Conservation (phyloP, 2,329 filamentous ascomycete species). For the Epichloe coenophiala region DNA sequence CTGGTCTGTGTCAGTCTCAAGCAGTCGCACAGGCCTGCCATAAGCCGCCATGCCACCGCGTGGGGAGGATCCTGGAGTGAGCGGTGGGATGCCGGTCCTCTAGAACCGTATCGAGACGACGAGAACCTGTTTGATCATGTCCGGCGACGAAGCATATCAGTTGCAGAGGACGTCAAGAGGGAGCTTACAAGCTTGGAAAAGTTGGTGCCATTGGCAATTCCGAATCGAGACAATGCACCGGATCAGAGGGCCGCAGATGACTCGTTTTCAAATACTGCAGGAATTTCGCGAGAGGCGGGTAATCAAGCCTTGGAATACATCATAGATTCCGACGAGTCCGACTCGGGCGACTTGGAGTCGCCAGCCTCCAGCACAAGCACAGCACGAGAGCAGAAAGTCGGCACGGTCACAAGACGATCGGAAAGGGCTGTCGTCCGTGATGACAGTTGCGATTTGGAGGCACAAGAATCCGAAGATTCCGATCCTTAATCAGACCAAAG, state of each 20-base stretch:
- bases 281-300: not conserved
- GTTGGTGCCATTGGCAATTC: not conserved
- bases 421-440: constrained; percentile 2
- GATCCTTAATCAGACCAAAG: not conserved
- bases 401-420: constrained; percentile 7
- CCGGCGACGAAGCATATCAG: constrained; percentile 14
- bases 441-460: constrained; percentile 7
- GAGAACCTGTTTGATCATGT: constrained; percentile 12
- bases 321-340: not conserved
- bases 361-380: constrained; percentile 9
- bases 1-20: constrained; percentile 14
- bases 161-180: constrained; percentile 13
- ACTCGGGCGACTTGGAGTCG: constrained; percentile 8
- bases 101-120: constrained; percentile 9
- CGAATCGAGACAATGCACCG: not conserved
- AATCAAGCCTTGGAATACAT: not conserved
- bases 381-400: constrained; percentile 10
- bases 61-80: constrained; percentile 9
- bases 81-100: constrained; percentile 4
- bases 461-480: constrained; percentile 7
- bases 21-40: constrained; percentile 1
- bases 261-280: not conserved
- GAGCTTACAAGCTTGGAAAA: constrained; percentile 12
- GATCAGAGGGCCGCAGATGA: not conserved
- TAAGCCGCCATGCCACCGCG: constrained; percentile 4